A percentile compares a stretch with the other conserved stretches of the same genome.
Evolutionary conservation across 257 asterid species (phyloP).

Genomic region (Gentiana macrophylla): DNA sequence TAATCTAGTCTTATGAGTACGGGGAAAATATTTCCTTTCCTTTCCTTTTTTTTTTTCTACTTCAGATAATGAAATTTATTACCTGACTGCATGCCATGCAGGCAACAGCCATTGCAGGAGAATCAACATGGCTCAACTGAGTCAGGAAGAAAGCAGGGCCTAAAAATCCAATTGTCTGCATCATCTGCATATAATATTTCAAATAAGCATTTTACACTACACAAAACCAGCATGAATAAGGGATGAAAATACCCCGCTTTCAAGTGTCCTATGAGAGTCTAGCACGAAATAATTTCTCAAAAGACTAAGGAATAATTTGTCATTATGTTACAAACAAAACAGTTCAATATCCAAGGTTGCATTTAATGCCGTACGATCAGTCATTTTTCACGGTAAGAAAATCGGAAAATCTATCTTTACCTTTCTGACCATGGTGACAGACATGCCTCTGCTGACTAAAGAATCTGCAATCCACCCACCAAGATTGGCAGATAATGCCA

Average conservation of each 20-base stretch:
- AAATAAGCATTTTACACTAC: not conserved
- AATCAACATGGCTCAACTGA: conserved; percentile 80
- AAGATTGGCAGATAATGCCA: conserved; percentile 77
- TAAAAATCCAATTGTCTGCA: conserved; percentile 88
- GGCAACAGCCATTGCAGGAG: conserved; percentile 83
- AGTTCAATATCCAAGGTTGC: too few species aligned
- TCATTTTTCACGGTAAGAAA: too few species aligned
- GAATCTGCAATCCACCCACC: conserved; percentile 97
- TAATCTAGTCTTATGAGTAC: not conserved
- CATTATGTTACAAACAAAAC: too few species aligned
- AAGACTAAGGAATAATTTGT: too few species aligned
- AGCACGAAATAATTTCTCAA: not conserved
- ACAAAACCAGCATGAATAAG: conserved; percentile 1
- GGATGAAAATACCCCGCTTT: not conserved
- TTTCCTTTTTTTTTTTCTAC: not conserved
- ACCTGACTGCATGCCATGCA: conserved; percentile 99
- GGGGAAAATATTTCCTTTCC: not conserved
- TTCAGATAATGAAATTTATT: conserved; percentile 5
- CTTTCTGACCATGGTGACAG: conserved; percentile 76
- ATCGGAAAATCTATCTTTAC: conserved; percentile 16
- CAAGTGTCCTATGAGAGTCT: not conserved
- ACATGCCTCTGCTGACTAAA: conserved; percentile 71
- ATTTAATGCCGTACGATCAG: too few species aligned
- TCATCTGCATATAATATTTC: conserved; percentile 41
- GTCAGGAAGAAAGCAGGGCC: conserved; percentile 92